Base-by-base conservation (phyloP, 352 stramenopile genomes). In the Phytophthora palmivora region DNA sequence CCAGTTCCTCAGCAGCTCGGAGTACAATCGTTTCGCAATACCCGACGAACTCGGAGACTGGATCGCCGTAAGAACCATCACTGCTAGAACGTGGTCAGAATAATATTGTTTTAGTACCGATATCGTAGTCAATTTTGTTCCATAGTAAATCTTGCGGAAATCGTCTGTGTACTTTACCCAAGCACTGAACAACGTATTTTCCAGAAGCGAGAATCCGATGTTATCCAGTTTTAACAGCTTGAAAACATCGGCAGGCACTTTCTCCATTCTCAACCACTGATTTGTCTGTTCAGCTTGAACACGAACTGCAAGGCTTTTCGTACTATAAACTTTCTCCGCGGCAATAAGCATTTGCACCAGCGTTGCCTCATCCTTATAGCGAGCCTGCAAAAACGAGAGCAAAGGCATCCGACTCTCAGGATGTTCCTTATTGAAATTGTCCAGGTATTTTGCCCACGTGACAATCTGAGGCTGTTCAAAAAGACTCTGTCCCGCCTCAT, bases 151-250 rank as follows among this genome's bases (percentile, higher is more conserved):
- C 16, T 42, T 41, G 24, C 24, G 22, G 18, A 36, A 65, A 21
- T 51, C 47, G 4, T 65, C 57, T n/a, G 57, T 59, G 38, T 58
- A 65, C 38, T 53, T 51, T 4, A 52, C 11, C 47, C 57, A 65
- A 30, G 14, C 39, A 7, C 14, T 34, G 16, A 65, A 47, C 15
- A 51, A 15, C 8, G 57, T 32, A 9, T 19, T 52, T 19, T 21
- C 30, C 4, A 65, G 37, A 28, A 65, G 56, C 8, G 21, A 10
- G 8, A 42, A 7, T 9, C 38, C 36, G 2, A 11, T n/a, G 1
- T 50, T 30, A 8, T 64, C 26, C 16, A 65, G 57, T 26, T 46
- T 26, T 16, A 65, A 32, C 6, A 65, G 9, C 9, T 44, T 52
- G 48, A 59, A 65, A 10, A 58, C n/a, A 21, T 41, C 38, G 8